Conservation (phyloP, 805 yeast genomes). For the Candida silvicultrix region DNA sequence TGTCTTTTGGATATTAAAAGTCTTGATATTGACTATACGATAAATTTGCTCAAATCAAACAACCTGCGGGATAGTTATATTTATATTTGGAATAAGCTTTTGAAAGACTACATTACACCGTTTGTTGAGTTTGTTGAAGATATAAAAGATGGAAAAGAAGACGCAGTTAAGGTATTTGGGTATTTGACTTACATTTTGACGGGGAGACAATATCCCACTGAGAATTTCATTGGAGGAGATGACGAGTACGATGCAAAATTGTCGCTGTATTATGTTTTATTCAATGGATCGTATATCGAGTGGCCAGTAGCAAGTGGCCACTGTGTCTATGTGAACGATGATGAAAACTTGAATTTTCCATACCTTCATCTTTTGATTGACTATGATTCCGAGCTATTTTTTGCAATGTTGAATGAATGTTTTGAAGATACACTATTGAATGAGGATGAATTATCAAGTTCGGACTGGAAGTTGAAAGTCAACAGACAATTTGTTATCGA, state of each 20-base stretch:
- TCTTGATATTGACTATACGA: conserved; percentile 74
- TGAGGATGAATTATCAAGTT: conserved; percentile 39
- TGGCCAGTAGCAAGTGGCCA: conserved; percentile 37
- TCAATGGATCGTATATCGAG: conserved; percentile 45
- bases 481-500: conserved; percentile 77
- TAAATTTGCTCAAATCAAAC: conserved; percentile 51
- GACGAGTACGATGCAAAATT: conserved; percentile 38
- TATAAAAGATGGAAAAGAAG: conserved; percentile 17
- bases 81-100: conserved; percentile 64
- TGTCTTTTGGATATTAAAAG: conserved; percentile 61
- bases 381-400: conserved; percentile 49
- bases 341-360: conserved; percentile 57
- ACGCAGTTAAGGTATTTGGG: conserved; percentile 36
- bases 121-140: conserved; percentile 48
- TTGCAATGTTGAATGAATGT: conserved; percentile 69
- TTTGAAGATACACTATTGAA: conserved; percentile 77
- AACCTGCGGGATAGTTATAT: conserved; percentile 55
- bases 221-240: conserved; percentile 33
- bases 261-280: conserved; percentile 47
- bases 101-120: conserved; percentile 71
- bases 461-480: conserved; percentile 26
- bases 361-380: conserved; percentile 54
- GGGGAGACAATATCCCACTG: conserved; percentile 79
- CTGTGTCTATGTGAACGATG: conserved; percentile 27
- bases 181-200: conserved; percentile 67